Evolutionary conservation across 805 yeast genomes (phyloP).

Genomic region (Blastobotrys peoriensis): DNA sequence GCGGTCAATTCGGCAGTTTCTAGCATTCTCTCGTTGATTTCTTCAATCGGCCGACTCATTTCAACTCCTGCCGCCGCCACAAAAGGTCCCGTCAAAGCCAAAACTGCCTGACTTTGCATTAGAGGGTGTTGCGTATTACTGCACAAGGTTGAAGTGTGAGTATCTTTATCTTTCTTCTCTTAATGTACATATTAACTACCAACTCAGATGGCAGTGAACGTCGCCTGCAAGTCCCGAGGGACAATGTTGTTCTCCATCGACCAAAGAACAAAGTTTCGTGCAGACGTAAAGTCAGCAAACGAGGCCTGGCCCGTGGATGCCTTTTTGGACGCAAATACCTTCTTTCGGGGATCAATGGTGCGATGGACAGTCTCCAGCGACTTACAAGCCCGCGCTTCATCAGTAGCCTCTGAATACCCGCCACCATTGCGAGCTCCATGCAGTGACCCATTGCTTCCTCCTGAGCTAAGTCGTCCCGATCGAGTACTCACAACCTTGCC

Average conservation of each 20-base stretch:
- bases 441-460: conserved; percentile 18
- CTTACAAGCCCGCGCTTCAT: conserved; percentile 20
- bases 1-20: conserved; percentile 25
- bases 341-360: conserved; percentile 24
- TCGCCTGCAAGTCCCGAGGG: conserved; percentile 9
- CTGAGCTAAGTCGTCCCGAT: conserved; percentile 19
- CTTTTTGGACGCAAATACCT: conserved; percentile 11
- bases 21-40: neutral
- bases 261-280: conserved; percentile 23
- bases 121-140: too few relatives aligned
- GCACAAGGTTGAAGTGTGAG: too few relatives aligned
- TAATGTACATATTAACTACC: too few relatives aligned
- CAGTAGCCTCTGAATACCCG: conserved; percentile 5
- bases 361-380: conserved; percentile 15
- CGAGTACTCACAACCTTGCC: conserved; percentile 15
- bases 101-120: too few relatives aligned
- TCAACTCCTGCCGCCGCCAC: neutral
- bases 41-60: neutral
- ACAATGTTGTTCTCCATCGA: conserved; percentile 16
- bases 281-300: conserved; percentile 23
- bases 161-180: too few relatives aligned
- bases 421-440: conserved; percentile 14
- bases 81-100: neutral
- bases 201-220: neutral
- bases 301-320: conserved; percentile 10